Percentiles rank a stretch among this genome's conserved stretches.
Evolutionary conservation across 2,329 filamentous ascomycete species (phyloP).

Genomic region (Monosporascus sp.): DNA sequence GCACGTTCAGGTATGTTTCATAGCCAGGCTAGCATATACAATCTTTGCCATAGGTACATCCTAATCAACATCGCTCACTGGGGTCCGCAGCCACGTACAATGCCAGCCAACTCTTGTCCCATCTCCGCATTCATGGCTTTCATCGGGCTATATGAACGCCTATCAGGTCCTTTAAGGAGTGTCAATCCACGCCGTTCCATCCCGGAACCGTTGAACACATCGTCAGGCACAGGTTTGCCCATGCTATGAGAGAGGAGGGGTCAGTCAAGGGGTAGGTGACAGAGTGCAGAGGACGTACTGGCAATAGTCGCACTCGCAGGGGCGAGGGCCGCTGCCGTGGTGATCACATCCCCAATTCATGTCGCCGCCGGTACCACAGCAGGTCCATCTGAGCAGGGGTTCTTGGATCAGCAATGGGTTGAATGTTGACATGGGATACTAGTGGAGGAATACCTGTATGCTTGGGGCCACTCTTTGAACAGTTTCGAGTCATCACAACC

Average conservation of each 20-base stretch:
- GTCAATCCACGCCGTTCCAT: not conserved
- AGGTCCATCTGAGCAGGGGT: constrained; percentile 1
- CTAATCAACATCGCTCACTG: too few relatives aligned
- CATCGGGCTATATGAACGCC: not conserved
- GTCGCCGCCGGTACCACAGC: constrained; percentile 2
- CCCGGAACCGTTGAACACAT: not conserved
- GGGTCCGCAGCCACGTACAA: too few relatives aligned
- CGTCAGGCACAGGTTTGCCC: constrained; percentile 1
- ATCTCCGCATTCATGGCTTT: constrained; percentile 1
- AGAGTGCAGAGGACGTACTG: not conserved
- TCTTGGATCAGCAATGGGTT: too few relatives aligned
- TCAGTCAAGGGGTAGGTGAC: too few relatives aligned
- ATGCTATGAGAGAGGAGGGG: not conserved
- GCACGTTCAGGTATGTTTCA: too few relatives aligned
- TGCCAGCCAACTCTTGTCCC: too few relatives aligned
- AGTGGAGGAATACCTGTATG: not conserved
- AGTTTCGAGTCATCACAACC: not conserved
- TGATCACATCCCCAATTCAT: constrained; percentile 2
- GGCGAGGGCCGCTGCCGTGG: constrained; percentile 2
- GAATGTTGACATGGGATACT: too few relatives aligned
- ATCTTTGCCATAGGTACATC: too few relatives aligned
- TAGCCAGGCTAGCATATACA: too few relatives aligned
- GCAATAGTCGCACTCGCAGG: constrained; percentile 5
- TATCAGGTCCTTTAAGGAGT: constrained; percentile 1
- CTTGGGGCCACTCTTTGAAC: constrained; percentile 1